A percentile compares a stretch with the other conserved stretches of the same genome.
These are phyloP conservation scores for Linum tenue DNA, from an alignment of 345 rosid genomes.

Conservation along the genomic window DNA sequence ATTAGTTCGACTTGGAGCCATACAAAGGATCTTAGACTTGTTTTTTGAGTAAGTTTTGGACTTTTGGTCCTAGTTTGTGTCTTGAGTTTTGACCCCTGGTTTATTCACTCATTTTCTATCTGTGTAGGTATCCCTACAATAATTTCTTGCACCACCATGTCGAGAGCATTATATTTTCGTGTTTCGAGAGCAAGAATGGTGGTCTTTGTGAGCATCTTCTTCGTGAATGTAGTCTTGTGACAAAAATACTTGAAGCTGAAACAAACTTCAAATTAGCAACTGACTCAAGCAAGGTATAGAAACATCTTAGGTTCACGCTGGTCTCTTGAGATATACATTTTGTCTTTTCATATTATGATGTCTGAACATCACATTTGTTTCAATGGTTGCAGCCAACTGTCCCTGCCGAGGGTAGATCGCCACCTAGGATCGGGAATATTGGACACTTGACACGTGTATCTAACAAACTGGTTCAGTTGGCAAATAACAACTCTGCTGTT, in stretches of 20 bases:
- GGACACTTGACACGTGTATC: conserved; percentile 85
- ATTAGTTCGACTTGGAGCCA: conserved; percentile 59
- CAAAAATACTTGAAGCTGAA: conserved; percentile 67
- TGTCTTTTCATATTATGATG: conserved; percentile 6
- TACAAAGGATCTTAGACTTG: conserved; percentile 58
- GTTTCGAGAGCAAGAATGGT: conserved; percentile 71
- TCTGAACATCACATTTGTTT: conserved; percentile 12
- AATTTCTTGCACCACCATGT: conserved; percentile 89
- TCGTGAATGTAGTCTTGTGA: conserved; percentile 60
- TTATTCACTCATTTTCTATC: conserved; percentile 23
- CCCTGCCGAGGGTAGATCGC: conserved; percentile 54
- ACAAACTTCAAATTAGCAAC: conserved; percentile 34
- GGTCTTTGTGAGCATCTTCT: conserved; percentile 58
- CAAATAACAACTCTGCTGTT: conserved; percentile 47
- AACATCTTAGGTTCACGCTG: not conserved
- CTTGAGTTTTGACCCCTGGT: conserved; percentile 7
- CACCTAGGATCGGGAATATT: conserved; percentile 72
- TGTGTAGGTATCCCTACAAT: conserved; percentile 82
- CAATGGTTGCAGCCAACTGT: conserved; percentile 55
- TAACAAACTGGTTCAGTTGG: conserved; percentile 74
- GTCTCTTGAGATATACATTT: not conserved
- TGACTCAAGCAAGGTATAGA: conserved; percentile 52
- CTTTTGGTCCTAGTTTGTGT: conserved; percentile 8
- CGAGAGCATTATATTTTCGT: conserved; percentile 64
- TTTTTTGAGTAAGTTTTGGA: conserved; percentile 70